Base-by-base conservation (phyloP, 768 basidiomycete species). In the Trametes cubensis region DNA sequence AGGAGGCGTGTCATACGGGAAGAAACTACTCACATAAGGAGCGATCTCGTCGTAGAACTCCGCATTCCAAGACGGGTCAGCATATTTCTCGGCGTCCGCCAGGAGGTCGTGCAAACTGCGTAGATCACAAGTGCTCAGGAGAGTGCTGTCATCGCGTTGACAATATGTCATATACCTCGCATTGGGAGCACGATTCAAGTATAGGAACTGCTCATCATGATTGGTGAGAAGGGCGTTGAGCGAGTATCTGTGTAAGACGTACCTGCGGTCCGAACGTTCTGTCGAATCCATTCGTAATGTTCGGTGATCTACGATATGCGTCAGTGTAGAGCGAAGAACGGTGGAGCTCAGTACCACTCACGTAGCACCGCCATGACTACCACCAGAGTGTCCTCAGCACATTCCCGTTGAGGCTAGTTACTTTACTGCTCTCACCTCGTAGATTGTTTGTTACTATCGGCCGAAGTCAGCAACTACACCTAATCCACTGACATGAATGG, bases 231-330 rank as follows among this genome's bases (percentile, higher is more conserved):
- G 5, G 2, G 30, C n/a, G 25, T 11, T 2, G 23, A 14, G 4
- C 15, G 25, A 10, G 18, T 14, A 2, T 21, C 4, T 14, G 40
- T 7, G 6, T 4, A 3, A 3, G 7, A 7, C 53, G 41, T 5
- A 70, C 70, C 66, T 72, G 64, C 20, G 72, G 70, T 10, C 72
- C 72, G 47, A 70, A 71, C 7, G 72, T 73, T 23, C 72, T 59
- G 44, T 73, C 72, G 48, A 73, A 71, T 0, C 72, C 72, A 41
- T 67, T 46, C 11, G 71, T 71, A 28, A 73, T 65, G 48, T 73
- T 73, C 3, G 72, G 72, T 18, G 60, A 61, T 14, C 66, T 66
- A 30, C 0, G 18, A 1, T 1, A 18, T 46, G 39, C 30, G 4
- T 45, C 10, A 25, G 15, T 41, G 11, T 23, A 20, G 4, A 20